Base-by-base conservation (phyloP, 257 asterid genomes). In the Leonotis leonurus region DNA sequence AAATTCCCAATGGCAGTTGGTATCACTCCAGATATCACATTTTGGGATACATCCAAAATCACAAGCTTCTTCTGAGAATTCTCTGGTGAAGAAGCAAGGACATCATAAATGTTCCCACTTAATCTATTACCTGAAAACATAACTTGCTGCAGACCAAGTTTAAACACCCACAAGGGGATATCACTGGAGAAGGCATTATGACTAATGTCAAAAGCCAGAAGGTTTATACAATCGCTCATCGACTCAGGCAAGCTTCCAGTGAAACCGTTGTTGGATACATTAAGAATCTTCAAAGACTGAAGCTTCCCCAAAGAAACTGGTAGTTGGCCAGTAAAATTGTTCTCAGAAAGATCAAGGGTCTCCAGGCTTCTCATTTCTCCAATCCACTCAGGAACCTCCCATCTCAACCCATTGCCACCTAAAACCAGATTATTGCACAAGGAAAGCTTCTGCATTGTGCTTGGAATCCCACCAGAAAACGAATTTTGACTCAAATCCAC, bases 361-460 rank as follows among this genome's bases (percentile, higher is more conserved):
- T 81, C 84, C 7, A 87, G 89, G 71, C 82, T 78, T 62, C 78
- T 74, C 91, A 90, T 67, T 72, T 82, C 85, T 75, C 90, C 95
- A 67, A 90, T 77, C 97, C 96, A 90, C 32, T 77, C 77, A 39
- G 92, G 89, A 26, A 87, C 21, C 50, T 65, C 76, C 41, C 85
- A 85, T 2, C 73, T 57, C 10, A 90, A 77, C 33, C 67, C 69
- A 79, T 90, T 90, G 32, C 69, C 50, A 55, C 61, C 69, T 70
- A 90, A 39, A 63, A 67, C 56, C 1, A 90, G 74, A 61, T 68
- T 46, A 52, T 49, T 73, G 70, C 96, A 90, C 74, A 77, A 67
- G 26, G 73, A 73, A 54, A 90, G 96, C 78, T 74, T 85, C 81
- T 77, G 90, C 84, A 90, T 67, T 63, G 89, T 56, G 76, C 56